Percentiles rank a stretch among this genome's conserved stretches.
Evolutionary conservation across 192 early-diverging fungal species (phyloP).

Genomic region (Coemansia sp.): DNA sequence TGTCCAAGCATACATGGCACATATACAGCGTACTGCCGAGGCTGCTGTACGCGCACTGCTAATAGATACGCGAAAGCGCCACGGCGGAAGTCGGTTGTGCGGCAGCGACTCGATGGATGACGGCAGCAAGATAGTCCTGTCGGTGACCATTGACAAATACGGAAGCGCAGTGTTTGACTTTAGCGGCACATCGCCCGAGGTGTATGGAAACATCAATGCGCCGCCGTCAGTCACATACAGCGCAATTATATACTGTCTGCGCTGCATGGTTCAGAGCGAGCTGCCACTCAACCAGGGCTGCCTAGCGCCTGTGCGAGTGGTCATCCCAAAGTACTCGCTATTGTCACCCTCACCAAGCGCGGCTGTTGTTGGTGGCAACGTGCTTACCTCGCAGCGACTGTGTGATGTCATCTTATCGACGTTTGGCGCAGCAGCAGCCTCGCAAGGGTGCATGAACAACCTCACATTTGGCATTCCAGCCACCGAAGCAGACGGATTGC

Average conservation of each 20-base stretch:
- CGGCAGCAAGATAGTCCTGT: slow-evolving; percentile 79
- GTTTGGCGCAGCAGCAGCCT: slow-evolving; percentile 89
- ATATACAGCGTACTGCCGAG: slow-evolving; percentile 91
- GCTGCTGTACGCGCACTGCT: slow-evolving; percentile 82
- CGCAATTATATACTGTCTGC: slow-evolving; percentile 97
- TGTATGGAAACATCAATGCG: slow-evolving; percentile 74
- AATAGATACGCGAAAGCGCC: slow-evolving; percentile 54
- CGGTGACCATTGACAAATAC: slow-evolving; percentile 72
- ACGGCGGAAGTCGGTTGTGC: slow-evolving; percentile 23
- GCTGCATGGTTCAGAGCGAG: slow-evolving; percentile 86
- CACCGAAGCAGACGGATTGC: slow-evolving; percentile 27
- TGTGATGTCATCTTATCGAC: slow-evolving; percentile 92
- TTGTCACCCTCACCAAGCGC: slow-evolving; percentile 79
- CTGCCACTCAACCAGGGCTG: slow-evolving; percentile 98
- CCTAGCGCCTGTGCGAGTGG: slow-evolving; percentile 78
- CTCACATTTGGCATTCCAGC: slow-evolving; percentile 85
- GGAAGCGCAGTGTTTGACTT: slow-evolving; percentile 94
- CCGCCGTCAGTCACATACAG: slow-evolving; percentile 74
- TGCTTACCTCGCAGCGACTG: slow-evolving; percentile 90
- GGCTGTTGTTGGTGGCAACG: slow-evolving; percentile 98
- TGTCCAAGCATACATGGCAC: slow-evolving; percentile 95
- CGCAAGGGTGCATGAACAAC: slow-evolving; percentile 96
- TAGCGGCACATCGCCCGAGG: slow-evolving; percentile 83
- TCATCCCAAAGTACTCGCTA: slow-evolving; percentile 81
- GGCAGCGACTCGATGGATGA: slow-evolving; percentile 91